Percentiles rank a stretch among this genome's conserved stretches.
Conservation (phyloP, 2,329 filamentous ascomycete species). For the Nectriaceae sp. region DNA sequence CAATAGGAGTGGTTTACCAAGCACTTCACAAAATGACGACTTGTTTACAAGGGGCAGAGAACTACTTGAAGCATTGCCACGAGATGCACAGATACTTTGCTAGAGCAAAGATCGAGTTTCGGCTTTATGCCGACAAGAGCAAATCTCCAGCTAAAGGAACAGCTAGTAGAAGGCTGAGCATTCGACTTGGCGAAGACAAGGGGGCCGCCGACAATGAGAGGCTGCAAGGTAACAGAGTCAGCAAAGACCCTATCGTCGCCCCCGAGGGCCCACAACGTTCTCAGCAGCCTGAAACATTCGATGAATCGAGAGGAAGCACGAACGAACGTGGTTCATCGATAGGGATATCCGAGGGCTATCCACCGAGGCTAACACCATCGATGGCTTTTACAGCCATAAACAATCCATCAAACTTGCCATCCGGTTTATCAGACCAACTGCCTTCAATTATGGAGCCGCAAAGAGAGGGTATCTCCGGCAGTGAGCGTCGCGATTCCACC, state of each 20-base stretch:
- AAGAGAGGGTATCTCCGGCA: constrained; percentile 2
- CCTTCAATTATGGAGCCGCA: constrained; percentile 4
- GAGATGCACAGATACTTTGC: constrained; percentile 14
- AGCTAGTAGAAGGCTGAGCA: constrained; percentile 11
- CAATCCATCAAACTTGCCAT: constrained; percentile 2
- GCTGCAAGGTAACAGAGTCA: constrained; percentile 1
- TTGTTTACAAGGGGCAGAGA: constrained; percentile 18
- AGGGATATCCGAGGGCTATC: constrained; percentile 5
- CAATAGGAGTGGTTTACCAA: constrained; percentile 15
- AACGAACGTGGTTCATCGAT: constrained; percentile 8
- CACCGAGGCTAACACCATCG: constrained; percentile 5
- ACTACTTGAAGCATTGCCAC: constrained; percentile 18
- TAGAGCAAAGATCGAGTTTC: constrained; percentile 5
- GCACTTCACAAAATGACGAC: constrained; percentile 14
- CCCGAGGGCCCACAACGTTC: constrained; percentile 8
- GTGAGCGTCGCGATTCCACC: constrained; percentile 4
- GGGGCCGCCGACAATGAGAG: constrained; percentile 4
- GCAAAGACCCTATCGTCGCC: constrained; percentile 3
- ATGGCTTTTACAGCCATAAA: constrained; percentile 15
- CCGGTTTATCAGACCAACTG: constrained; percentile 6
- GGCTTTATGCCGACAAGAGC: not conserved
- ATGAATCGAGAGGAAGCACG: constrained; percentile 7
- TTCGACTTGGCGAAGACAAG: constrained; percentile 15
- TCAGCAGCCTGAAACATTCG: constrained; percentile 12
- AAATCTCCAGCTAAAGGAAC: constrained; percentile 1